Conservation (phyloP, 2,329 filamentous ascomycete species). For the Fusarium succisae region DNA sequence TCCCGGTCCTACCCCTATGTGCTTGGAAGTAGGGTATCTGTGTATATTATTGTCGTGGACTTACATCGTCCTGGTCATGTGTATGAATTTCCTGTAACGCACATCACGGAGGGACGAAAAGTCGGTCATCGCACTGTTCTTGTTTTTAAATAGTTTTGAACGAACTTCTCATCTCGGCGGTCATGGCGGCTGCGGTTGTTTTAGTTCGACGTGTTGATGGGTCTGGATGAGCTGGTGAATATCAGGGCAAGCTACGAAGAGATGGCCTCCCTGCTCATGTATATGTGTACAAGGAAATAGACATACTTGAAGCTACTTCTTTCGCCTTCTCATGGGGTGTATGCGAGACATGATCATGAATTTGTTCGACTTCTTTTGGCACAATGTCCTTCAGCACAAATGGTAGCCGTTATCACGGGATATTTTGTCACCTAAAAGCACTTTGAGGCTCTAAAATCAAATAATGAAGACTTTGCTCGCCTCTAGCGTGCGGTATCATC, state of each 20-base stretch:
- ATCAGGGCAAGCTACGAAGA: slow-evolving; percentile 28
- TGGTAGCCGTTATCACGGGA: neutral
- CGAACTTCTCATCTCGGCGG: slow-evolving; percentile 23
- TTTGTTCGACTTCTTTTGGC: neutral
- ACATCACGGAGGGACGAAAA: slow-evolving; percentile 20
- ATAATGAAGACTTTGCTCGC: neutral
- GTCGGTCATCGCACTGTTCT: slow-evolving; percentile 14
- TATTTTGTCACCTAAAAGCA: neutral
- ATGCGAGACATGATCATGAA: neutral
- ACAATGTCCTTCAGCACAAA: neutral
- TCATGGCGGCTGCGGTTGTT: slow-evolving; percentile 7
- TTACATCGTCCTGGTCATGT: slow-evolving; percentile 27
- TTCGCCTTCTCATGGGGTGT: neutral
- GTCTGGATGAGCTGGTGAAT: slow-evolving; percentile 27
- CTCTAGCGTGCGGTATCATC: neutral
- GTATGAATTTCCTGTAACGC: slow-evolving; percentile 27
- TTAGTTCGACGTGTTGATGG: slow-evolving; percentile 34
- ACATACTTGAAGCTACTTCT: slow-evolving; percentile 37
- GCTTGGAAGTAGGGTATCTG: slow-evolving; percentile 28
- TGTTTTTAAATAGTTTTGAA: slow-evolving; percentile 28
- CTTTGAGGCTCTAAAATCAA: neutral
- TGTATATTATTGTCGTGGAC: slow-evolving; percentile 44
- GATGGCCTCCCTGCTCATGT: slow-evolving; percentile 40
- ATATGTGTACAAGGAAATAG: slow-evolving; percentile 48
- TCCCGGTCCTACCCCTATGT: slow-evolving; percentile 1